These are phyloP conservation scores for Cokeromyces recurvatus DNA, from an alignment of 371 early-diverging fungal species.

Conservation along the genomic window DNA sequence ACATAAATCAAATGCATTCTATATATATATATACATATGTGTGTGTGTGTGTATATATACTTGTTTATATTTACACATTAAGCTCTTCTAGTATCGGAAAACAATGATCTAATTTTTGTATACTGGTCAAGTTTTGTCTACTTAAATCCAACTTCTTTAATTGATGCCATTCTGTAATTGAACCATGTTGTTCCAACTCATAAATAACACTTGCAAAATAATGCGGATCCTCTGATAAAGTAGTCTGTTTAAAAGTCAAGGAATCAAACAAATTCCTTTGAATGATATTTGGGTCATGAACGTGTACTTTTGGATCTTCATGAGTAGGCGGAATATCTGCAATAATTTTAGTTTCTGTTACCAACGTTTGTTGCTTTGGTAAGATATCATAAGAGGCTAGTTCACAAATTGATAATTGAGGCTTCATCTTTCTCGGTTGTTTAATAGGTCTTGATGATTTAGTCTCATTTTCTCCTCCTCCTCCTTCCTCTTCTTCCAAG, in stretches of 20 bases:
- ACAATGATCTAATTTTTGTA: slow-evolving; percentile 13
- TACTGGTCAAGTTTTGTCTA: slow-evolving; percentile 13
- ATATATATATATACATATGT: not conserved
- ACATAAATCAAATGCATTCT: not conserved
- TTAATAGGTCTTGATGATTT: not conserved
- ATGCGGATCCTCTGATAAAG: not conserved
- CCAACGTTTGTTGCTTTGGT: too few species aligned
- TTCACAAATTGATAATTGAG: not conserved
- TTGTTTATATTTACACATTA: slow-evolving; percentile 21
- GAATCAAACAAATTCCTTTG: too few species aligned
- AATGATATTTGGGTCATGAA: too few species aligned
- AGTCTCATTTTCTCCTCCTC: too few species aligned
- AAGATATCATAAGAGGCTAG: not conserved
- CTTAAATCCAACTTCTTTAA: slow-evolving; percentile 28
- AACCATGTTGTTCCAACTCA: not conserved
- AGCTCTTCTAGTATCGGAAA: slow-evolving; percentile 32
- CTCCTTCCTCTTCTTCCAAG: too few species aligned
- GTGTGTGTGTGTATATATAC: not conserved
- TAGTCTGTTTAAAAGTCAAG: too few species aligned
- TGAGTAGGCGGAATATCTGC: not conserved
- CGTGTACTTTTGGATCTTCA: too few species aligned
- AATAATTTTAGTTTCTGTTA: not conserved
- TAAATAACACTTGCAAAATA: not conserved
- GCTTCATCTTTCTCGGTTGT: not conserved
- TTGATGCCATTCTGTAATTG: slow-evolving; percentile 22